Base-by-base conservation (phyloP, 108 stramenopile genomes). In the Cyclotella cryptica region DNA sequence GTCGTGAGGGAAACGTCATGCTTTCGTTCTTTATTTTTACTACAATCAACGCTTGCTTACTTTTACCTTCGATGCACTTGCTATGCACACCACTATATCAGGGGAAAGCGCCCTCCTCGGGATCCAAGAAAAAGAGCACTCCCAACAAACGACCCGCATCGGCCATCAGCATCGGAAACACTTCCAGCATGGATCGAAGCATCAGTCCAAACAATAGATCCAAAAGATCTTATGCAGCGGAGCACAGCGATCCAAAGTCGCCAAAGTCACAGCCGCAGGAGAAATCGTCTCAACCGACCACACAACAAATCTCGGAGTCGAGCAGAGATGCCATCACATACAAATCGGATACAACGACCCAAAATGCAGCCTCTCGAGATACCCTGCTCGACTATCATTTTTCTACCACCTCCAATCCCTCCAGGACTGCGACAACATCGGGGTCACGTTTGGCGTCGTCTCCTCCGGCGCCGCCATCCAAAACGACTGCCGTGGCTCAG, bases 71-170 rank as follows among this genome's bases (percentile, higher is more conserved):
- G 9, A 49, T 49, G 47, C 2, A 49, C 3, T 49, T 6, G 35
- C 35, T 5, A 6, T 35, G 35, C 35, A 49, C 15, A 49, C 15
- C 15, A 49, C 43, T 14, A 54, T 26, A 51, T 10, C 35, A 47
- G 24, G 66, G 39, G 12, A 22, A 24, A 40, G 24, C 51, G 6
- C 2, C 51, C 39, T n/a, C 9, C 39, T 35, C 42, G 47, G 21
- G 12, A 39, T 63, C 62, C 12, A 75, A 71, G 61, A 82, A 82
- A 64, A 82, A 82, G 74, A 71, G 69, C 54, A 82, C 81, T 13
- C 81, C 81, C 47, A 74, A 64, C 41, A 75, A 75, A 74, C 69
- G 72, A 9, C 74, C 81, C 0, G 68, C 53, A 24, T 82, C 81
- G 30, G 74, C 81, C 39, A 82, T 75, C 29, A 62, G 70, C 58